phyloP scores from a whole-genome alignment of 352 stramenopile genomes.

The Aphanomyces cochlioides region DNA sequence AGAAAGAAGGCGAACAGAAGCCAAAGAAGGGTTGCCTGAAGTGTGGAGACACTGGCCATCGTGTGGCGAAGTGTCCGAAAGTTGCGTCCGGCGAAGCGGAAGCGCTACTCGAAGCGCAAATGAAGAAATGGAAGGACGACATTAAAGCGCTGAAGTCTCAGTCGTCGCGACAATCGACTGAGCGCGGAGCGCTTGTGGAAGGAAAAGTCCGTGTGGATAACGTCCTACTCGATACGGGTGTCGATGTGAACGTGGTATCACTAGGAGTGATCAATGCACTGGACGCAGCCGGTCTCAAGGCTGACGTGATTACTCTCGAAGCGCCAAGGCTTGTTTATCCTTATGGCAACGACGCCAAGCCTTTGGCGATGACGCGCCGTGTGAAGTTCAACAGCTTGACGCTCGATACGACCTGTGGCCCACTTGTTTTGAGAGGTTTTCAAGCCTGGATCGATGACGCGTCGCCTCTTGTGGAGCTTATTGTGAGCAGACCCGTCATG shows the following conservation, averaged over 20 bases:
- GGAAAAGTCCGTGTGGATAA: no score
- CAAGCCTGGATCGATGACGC: conserved; percentile 23
- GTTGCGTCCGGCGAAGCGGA: no score
- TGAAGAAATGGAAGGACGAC: conserved; percentile 7
- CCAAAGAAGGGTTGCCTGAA: no score
- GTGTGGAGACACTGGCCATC: no score
- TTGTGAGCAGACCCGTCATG: conserved; percentile 18
- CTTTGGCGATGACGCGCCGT: background rate
- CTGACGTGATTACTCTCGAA: background rate
- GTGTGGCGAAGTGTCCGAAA: no score
- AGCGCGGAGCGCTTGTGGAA: no score
- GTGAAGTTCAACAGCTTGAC: background rate
- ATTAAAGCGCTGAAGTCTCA: background rate
- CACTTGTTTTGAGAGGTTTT: background rate
- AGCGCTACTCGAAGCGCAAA: background rate
- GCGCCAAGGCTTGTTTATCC: background rate
- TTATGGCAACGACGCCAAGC: conserved; percentile 3
- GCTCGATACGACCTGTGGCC: conserved; percentile 21
- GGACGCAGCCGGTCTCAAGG: background rate
- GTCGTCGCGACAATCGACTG: no score
- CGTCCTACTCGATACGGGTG: no score
- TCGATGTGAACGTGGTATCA: no score
- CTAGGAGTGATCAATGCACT: no score
- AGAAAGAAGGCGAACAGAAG: no score
- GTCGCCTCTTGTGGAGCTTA: background rate